These are phyloP conservation scores for Chlamydomonas sphaeroides DNA, from an alignment of 139 green algal genomes.

Conservation along the genomic window DNA sequence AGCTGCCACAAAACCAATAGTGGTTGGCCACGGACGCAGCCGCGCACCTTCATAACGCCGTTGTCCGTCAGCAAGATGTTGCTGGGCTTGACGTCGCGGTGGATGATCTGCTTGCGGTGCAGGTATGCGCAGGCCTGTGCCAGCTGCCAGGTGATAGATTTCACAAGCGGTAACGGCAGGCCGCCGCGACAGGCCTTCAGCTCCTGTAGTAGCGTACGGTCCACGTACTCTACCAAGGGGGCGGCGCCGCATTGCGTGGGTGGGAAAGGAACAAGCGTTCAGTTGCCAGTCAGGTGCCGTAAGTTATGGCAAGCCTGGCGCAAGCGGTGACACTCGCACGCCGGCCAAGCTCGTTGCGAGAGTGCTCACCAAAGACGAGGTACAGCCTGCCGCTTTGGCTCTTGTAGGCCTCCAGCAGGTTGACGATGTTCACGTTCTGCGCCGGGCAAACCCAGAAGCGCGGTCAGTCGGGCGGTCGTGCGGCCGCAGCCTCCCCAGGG, in stretches of 20 bases:
- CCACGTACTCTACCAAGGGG: conserved; percentile 74
- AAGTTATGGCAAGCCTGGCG: no score
- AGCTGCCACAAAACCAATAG: no score
- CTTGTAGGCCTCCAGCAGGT: conserved; percentile 76
- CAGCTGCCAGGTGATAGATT: conserved; percentile 46
- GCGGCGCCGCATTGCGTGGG: no score
- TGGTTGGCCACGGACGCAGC: no score
- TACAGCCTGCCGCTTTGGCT: conserved; percentile 66
- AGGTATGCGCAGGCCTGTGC: conserved; percentile 33
- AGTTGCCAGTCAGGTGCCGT: no score
- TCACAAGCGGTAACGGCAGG: conserved; percentile 12
- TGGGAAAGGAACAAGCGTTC: no score
- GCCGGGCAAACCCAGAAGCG: no score
- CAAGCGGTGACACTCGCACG: no score
- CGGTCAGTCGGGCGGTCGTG: no score
- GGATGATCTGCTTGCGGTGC: conserved; percentile 42
- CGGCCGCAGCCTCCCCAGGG: no score
- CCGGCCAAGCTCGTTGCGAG: no score
- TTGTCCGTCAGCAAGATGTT: background rate
- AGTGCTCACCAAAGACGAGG: conserved; percentile 76
- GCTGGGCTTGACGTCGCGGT: background rate
- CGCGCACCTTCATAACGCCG: background rate
- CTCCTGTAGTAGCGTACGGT: conserved; percentile 68
- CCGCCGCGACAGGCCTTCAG: conserved; percentile 30
- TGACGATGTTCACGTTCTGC: conserved; percentile 70